These are phyloP conservation scores for Pterocarpus macrocarpus DNA, from an alignment of 306 rosid species.

Conservation along the genomic window DNA sequence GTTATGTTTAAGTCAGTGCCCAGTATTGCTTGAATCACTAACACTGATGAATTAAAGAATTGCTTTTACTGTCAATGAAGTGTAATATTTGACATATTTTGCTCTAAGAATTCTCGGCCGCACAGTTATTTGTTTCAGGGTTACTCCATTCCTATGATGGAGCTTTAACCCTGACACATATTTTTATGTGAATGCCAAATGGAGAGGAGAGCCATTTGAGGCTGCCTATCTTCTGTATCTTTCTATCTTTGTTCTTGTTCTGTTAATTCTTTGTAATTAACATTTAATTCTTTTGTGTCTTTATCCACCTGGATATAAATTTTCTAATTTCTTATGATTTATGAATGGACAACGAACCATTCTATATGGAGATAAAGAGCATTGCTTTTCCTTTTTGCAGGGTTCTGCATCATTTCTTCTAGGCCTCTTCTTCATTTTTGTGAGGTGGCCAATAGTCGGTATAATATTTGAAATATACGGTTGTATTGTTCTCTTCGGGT, in stretches of 20 bases:
- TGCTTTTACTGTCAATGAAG: constrained; percentile 14
- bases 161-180: constrained; percentile 15
- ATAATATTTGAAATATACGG: constrained; percentile 83
- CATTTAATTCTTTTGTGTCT: neutral
- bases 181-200: constrained; percentile 1
- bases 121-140: constrained; percentile 13
- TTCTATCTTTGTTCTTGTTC: neutral
- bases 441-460: constrained; percentile 92
- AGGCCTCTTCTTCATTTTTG: constrained; percentile 89
- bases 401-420: constrained; percentile 88
- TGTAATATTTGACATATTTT: constrained; percentile 5
- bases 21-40: neutral
- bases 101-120: constrained; percentile 1
- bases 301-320: constrained; percentile 10
- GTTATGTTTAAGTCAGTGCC: too few species aligned
- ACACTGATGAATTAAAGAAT: constrained; percentile 22
- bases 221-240: constrained; percentile 1
- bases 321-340: neutral
- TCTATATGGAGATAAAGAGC: constrained; percentile 28
- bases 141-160: neutral
- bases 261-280: constrained; percentile 1
- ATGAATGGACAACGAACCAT: constrained; percentile 3
- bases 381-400: constrained; percentile 58
- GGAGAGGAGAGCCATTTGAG: neutral
- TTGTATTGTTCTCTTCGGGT: constrained; percentile 83